A percentile compares a stretch with the other conserved stretches of the same genome.
Evolutionary conservation across 768 basidiomycete genomes (phyloP).

Genomic region (Pulveroboletus ravenelii): DNA sequence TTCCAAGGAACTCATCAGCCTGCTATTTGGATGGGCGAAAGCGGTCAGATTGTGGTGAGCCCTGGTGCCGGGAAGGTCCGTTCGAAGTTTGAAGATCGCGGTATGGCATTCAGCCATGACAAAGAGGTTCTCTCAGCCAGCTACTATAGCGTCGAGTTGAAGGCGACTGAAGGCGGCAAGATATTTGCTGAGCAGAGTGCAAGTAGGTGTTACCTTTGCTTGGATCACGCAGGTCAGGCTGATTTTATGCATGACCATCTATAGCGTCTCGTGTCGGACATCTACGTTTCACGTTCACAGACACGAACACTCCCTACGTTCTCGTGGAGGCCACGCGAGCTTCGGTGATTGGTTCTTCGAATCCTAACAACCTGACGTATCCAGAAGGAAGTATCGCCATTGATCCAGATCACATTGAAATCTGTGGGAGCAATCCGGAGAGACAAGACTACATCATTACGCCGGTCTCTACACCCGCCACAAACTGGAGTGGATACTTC

Average conservation of each 20-base stretch:
- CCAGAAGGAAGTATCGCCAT: conserved; percentile 51
- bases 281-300: conserved; percentile 61
- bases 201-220: conserved; percentile 38
- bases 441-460: conserved; percentile 69
- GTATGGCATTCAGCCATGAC: conserved; percentile 47
- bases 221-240: neutral
- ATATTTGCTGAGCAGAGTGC: conserved; percentile 58
- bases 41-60: conserved; percentile 54
- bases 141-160: conserved; percentile 55
- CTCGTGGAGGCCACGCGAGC: conserved; percentile 64
- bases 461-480: conserved; percentile 43
- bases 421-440: conserved; percentile 62
- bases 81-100: conserved; percentile 54
- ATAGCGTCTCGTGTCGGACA: conserved; percentile 74
- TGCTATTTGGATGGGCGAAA: conserved; percentile 88
- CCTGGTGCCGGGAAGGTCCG: conserved; percentile 53
- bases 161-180: conserved; percentile 46
- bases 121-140: conserved; percentile 51
- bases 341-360: conserved; percentile 51
- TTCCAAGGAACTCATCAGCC: conserved; percentile 81
- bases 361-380: conserved; percentile 45
- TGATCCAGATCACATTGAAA: conserved; percentile 39
- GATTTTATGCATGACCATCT: neutral
- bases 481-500: conserved; percentile 43
- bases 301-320: conserved; percentile 48